Evolutionary conservation across 352 stramenopile genomes (phyloP), one percentile per base, ranked within the genome.

Genomic region (Saprolegnia diclina): DNA sequence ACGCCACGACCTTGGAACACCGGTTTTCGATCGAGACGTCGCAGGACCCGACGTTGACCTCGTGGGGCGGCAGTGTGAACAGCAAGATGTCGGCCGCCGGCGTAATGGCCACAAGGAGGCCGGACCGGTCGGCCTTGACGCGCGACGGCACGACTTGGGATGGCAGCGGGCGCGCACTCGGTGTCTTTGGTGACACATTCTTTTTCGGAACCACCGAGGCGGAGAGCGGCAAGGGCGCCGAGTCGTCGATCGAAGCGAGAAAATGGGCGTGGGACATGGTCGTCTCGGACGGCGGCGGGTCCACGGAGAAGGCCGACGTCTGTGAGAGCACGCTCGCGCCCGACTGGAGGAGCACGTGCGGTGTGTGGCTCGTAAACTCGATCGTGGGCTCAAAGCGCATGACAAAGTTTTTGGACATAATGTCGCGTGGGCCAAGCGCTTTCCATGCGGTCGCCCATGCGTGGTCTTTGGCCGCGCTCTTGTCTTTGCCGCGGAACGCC

Each of bases 361-460:
- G 48, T 6, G 55, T n/a, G 7, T 45, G 24, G 24, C 40, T 48
- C 11, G 13, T 21, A 22, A 63, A 63, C 19, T 63, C 35, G 55
- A 37, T n/a, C 0, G 37, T 21, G 11, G 57, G 11, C 21, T 53
- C 57, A 26, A 66, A 66, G 13, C 40, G 57, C 57, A 66, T 66
- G 40, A 66, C 19, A 21, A 66, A 35, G 40, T 66, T 66, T n/a
- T 66, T 66, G 37, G 57, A 48, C 21, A 54, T 16, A 26, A 66
- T 55, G 11, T 66, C 35, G 18, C 18, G 26, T 10, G 57, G 50
- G 1, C 37, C 7, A 16, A 66, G 22, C 0, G 57, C 50, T 50
- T 55, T 54, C 57, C 57, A 66, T 19, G 57, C 57, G 21, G 57
- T 42, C 35, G 38, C 16, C 57, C 57, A 66, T 42, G 57, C 57